Conservation (phyloP, 345 rosid genomes). For the Syzygium aqueum region DNA sequence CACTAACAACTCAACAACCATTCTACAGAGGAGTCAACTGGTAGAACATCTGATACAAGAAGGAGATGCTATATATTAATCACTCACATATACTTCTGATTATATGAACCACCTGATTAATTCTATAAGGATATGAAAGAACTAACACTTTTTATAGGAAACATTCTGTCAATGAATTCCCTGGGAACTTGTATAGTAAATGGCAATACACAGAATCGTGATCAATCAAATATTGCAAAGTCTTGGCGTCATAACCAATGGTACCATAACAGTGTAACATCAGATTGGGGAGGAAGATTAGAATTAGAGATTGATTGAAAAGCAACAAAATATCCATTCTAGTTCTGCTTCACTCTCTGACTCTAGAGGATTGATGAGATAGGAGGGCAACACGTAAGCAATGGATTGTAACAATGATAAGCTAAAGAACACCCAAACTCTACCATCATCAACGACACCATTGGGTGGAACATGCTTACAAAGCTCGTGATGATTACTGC, state of each 20-base stretch:
- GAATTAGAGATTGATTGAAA: background rate
- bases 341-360: background rate
- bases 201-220: background rate
- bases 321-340: background rate
- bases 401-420: background rate
- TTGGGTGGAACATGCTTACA: background rate
- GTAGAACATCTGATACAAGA: background rate
- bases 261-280: background rate
- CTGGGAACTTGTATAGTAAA: background rate
- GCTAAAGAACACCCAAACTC: background rate
- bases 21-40: background rate
- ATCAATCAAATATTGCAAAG: background rate
- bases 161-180: background rate
- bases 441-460: background rate
- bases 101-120: background rate
- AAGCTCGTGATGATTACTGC: background rate
- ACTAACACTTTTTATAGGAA: background rate
- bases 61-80: background rate
- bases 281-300: no score
- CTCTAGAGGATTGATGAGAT: background rate
- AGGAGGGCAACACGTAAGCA: background rate
- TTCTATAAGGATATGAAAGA: background rate
- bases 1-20: background rate
- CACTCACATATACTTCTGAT: background rate
- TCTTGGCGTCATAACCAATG: background rate